Evolutionary conservation across 331 rosid genomes (phyloP).

Genomic region (Ulmus americana): DNA sequence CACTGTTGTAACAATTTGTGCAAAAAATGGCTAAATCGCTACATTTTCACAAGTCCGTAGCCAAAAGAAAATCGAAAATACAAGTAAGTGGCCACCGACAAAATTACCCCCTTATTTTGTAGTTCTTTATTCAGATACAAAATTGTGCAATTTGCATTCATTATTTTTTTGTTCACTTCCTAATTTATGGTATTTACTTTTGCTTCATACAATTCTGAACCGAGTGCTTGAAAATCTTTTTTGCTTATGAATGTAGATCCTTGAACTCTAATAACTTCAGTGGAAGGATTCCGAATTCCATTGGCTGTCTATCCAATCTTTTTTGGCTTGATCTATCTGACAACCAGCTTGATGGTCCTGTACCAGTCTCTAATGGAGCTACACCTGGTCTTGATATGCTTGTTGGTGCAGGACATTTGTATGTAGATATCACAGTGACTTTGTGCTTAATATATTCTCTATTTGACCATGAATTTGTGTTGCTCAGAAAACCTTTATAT

Average conservation of each 20-base stretch:
- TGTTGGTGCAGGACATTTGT: conserved; percentile 53
- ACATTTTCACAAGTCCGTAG: too few species aligned
- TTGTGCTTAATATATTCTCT: not conserved
- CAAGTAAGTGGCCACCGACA: too few species aligned
- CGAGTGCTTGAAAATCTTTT: not conserved
- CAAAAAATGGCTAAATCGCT: too few species aligned
- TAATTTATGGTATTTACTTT: not conserved
- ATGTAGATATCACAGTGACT: conserved; percentile 14
- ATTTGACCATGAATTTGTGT: not conserved
- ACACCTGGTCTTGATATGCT: conserved; percentile 58
- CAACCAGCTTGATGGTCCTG: conserved; percentile 25
- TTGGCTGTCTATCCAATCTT: conserved; percentile 29
- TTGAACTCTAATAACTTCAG: conserved; percentile 46
- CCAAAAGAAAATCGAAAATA: too few species aligned
- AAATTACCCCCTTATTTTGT: not conserved
- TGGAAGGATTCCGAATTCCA: conserved; percentile 46
- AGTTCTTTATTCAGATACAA: not conserved
- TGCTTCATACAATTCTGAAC: not conserved
- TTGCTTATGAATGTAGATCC: conserved; percentile 17
- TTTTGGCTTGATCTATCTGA: conserved; percentile 29
- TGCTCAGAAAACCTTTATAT: conserved; percentile 13
- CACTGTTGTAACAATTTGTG: too few species aligned
- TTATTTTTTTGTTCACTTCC: not conserved
- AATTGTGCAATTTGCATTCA: not conserved
- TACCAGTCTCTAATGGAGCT: conserved; percentile 46